Base-by-base conservation (phyloP, 2,329 filamentous ascomycete species). In the Byssoonygena ceratinophila region DNA sequence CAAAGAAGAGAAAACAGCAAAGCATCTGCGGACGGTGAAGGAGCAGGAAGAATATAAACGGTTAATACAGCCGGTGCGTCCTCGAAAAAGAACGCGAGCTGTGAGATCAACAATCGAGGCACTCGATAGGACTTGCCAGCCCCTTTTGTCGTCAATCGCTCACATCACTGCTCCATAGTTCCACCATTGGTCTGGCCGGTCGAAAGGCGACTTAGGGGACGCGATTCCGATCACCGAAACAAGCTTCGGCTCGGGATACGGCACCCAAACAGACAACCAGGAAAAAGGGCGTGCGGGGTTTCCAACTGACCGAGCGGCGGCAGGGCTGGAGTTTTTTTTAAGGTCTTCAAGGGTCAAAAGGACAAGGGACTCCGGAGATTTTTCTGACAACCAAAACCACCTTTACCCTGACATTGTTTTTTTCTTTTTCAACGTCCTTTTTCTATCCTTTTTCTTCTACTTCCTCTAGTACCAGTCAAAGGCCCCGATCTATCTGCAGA, bases 331-430 rank as follows among this genome's bases (percentile, higher is more conserved):
- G 36, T 29, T 4, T 36, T n/a, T 25, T 40, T 29, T 32, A 31
- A 44, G 40, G 4, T 44, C 40, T 22, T n/a, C 22, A 12, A 41
- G 34, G 14, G 23, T 49, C 22, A 2, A 37, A 37, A 23, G 27
- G 31, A 8, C 34, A 29, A 40, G 46, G 25, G 16, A 18, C 43
- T 16, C 36, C 46, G 46, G 49, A 44, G 49, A 51, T 27, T 45
- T 51, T 45, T 25, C 78, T n/a, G 89, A 83, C 48, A 83, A 79
- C 59, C n/a, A 83, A 80, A 11, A 89, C 85, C 71, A 96, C 60
- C 91, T 14, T 66, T 92, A 85, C 46, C 77, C 79, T 1, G 82
- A 85, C 58, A 78, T 77, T 32, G 18, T 43, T 43, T 9, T 18
- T 34, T 22, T 32, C 20, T 20, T 22, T 6, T n/a, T 32, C n/a